phyloP scores from a whole-genome alignment of 345 rosid genomes.

The Turnera subulata region DNA sequence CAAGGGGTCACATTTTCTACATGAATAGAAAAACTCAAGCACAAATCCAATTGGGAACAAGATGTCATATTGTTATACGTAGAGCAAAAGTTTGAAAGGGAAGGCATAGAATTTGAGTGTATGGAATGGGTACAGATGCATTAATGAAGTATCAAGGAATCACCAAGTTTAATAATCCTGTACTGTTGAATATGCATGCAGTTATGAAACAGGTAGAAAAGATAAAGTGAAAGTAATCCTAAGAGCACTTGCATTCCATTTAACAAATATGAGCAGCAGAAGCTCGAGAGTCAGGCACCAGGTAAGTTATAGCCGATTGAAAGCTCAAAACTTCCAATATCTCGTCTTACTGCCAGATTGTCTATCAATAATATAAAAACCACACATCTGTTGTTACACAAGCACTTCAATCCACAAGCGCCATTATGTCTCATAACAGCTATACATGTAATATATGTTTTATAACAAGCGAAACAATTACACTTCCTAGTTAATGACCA shows the following conservation, averaged over 20 bases:
- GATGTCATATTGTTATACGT: neutral
- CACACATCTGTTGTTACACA: neutral
- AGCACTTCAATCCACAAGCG: neutral
- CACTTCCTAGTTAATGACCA: too few species aligned
- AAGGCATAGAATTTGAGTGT: too few species aligned
- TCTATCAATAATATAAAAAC: neutral
- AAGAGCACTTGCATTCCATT: too few species aligned
- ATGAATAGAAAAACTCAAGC: neutral
- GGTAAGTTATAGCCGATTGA: neutral
- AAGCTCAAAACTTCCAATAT: neutral
- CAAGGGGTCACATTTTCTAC: neutral
- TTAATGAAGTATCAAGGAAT: neutral
- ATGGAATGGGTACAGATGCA: neutral
- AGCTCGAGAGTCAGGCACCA: neutral
- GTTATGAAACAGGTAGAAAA: neutral
- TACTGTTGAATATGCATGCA: neutral
- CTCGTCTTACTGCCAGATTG: neutral
- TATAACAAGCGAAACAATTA: too few species aligned
- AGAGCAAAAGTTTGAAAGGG: too few species aligned
- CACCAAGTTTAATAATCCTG: neutral
- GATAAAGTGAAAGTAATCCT: too few species aligned
- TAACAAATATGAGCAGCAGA: too few species aligned
- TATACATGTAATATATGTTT: neutral
- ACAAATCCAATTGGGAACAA: neutral
- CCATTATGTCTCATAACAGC: neutral